These are phyloP conservation scores for Diplodia corticola DNA, from an alignment of 2,329 filamentous ascomycete genomes.

Conservation along the genomic window DNA sequence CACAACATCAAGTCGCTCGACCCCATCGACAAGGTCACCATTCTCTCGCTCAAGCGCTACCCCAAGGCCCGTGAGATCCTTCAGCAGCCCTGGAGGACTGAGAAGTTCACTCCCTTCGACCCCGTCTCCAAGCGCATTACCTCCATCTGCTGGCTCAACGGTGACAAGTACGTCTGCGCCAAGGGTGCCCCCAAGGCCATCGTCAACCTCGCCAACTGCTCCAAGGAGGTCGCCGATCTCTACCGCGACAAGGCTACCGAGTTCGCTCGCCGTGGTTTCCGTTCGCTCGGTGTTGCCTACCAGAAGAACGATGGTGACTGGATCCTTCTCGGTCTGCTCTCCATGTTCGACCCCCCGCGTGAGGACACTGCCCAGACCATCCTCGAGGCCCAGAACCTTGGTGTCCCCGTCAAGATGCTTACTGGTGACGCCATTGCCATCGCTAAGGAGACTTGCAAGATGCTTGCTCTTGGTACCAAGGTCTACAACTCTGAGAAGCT, in stretches of 20 bases:
- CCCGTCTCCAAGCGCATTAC: conserved; percentile 80
- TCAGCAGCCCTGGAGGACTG: conserved; percentile 71
- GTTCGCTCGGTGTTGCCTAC: conserved; percentile 75
- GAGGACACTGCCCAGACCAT: conserved; percentile 79
- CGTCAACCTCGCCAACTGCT: conserved; percentile 67
- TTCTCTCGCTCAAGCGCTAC: conserved; percentile 73
- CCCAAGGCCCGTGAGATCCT: conserved; percentile 76
- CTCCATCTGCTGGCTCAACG: conserved; percentile 66
- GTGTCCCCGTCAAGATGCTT: conserved; percentile 78
- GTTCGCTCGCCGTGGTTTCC: conserved; percentile 77
- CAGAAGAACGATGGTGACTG: conserved; percentile 74
- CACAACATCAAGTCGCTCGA: conserved; percentile 79
- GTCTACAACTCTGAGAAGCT: conserved; percentile 79
- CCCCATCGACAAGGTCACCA: conserved; percentile 77
- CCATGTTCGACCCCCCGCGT: conserved; percentile 78
- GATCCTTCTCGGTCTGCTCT: conserved; percentile 74
- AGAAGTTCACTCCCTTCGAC: conserved; percentile 77
- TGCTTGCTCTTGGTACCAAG: conserved; percentile 76
- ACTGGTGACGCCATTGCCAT: conserved; percentile 79
- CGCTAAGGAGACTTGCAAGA: conserved; percentile 80
- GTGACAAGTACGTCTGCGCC: conserved; percentile 70
- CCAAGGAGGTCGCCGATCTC: conserved; percentile 62
- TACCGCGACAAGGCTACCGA: conserved; percentile 74
- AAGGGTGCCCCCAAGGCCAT: conserved; percentile 79
- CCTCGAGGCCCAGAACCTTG: conserved; percentile 72